Conservation (phyloP, 2,329 filamentous ascomycete species). For the Bipolaris victoriae region DNA sequence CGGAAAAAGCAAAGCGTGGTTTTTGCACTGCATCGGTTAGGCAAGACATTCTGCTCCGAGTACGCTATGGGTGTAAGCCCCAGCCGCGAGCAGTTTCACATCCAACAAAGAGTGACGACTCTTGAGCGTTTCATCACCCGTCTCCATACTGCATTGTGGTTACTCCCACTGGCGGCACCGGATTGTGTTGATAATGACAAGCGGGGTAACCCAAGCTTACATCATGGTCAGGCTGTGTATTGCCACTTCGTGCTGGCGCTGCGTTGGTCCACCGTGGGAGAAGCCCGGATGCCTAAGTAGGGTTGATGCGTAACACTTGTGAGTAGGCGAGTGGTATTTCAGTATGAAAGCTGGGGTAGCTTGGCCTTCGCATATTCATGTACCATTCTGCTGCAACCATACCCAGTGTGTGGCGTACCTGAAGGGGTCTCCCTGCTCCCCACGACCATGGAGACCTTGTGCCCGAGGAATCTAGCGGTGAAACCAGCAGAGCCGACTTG, state of each 20-base stretch:
- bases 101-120: neutral
- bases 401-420: constrained; percentile 19
- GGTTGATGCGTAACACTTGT: constrained; percentile 6
- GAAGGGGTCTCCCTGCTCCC: constrained; percentile 31
- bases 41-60: neutral
- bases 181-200: constrained; percentile 10
- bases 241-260: constrained; percentile 6
- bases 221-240: constrained; percentile 7
- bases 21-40: neutral
- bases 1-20: neutral
- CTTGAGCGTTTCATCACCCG: neutral
- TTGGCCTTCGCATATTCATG: constrained; percentile 7
- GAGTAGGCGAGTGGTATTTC: constrained; percentile 1
- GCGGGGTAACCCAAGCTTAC: constrained; percentile 17
- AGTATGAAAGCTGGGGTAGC: neutral
- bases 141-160: constrained; percentile 1
- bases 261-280: constrained; percentile 6
- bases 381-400: constrained; percentile 20
- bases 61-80: neutral
- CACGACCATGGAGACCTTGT: constrained; percentile 21
- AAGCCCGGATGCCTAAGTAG: constrained; percentile 4
- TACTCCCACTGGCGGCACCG: neutral
- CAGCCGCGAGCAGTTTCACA: constrained; percentile 4
- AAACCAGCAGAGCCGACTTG: constrained; percentile 14
- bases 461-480: constrained; percentile 19